Conservation (phyloP, 805 yeast genomes). For the Candida tibetensis region DNA sequence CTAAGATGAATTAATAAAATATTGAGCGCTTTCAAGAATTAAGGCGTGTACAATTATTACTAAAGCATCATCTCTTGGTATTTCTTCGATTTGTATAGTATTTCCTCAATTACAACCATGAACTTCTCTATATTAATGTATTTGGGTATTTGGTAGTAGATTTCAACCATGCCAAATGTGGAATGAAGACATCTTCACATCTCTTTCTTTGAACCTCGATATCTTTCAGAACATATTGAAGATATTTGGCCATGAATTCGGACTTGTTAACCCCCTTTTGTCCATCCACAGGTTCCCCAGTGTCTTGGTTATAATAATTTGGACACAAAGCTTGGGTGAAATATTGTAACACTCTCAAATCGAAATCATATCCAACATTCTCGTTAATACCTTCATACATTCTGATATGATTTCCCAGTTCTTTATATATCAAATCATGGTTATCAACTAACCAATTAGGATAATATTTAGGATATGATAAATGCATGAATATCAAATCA, state of each 20-base stretch:
- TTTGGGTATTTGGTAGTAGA: constrained; percentile 30
- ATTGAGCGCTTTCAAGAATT: too few relatives aligned
- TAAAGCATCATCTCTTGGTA: too few relatives aligned
- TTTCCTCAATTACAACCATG: too few relatives aligned
- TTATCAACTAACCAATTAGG: constrained; percentile 30
- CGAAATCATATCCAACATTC: constrained; percentile 43
- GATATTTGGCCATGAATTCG: constrained; percentile 35
- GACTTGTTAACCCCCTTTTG: constrained; percentile 13
- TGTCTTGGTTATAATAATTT: constrained; percentile 26
- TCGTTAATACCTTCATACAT: constrained; percentile 37
- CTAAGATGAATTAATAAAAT: too few relatives aligned
- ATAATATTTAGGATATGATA: constrained; percentile 54
- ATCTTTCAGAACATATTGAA: constrained; percentile 25
- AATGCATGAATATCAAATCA: constrained; percentile 48
- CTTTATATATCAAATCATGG: constrained; percentile 34
- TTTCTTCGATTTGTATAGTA: too few relatives aligned
- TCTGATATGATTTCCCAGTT: constrained; percentile 33
- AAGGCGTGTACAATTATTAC: too few relatives aligned
- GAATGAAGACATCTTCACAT: constrained; percentile 37
- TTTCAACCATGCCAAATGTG: constrained; percentile 43
- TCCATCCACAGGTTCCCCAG: constrained; percentile 30
- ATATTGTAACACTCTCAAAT: constrained; percentile 36
- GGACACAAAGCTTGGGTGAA: constrained; percentile 40
- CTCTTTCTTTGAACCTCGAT: constrained; percentile 21
- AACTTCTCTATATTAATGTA: constrained; percentile 4